A percentile compares a stretch with the other conserved stretches of the same genome.
Evolutionary conservation across 176 grass and related monocot genomes (phyloP).

Genomic region (Phragmites australis): DNA sequence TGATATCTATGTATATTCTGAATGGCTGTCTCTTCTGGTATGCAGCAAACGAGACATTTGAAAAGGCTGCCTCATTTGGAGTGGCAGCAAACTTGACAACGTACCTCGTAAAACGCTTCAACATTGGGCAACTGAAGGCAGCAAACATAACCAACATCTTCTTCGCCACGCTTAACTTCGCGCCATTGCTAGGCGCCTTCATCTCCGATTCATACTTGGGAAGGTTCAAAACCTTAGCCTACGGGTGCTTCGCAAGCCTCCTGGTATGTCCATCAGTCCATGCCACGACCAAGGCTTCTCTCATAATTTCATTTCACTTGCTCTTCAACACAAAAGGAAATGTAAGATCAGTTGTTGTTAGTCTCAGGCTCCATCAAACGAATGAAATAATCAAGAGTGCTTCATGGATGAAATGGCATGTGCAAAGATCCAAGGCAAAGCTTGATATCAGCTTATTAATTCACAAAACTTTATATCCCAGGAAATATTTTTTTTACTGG

Average conservation of each 20-base stretch:
- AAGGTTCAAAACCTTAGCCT: conserved; percentile 49
- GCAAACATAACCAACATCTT: conserved; percentile 49
- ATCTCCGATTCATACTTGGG: conserved; percentile 51
- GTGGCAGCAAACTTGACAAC: conserved; percentile 48
- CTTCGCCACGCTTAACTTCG: conserved; percentile 45
- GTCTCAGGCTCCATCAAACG: not conserved
- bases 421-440: not conserved
- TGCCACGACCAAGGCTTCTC: not conserved
- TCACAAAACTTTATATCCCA: conserved; percentile 3
- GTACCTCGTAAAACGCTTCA: conserved; percentile 49
- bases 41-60: conserved; percentile 48
- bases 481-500: not conserved
- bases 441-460: not conserved
- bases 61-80: conserved; percentile 43
- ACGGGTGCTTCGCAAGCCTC: conserved; percentile 41
- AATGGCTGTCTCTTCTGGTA: not conserved
- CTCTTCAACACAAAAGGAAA: conserved; percentile 3
- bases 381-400: conserved; percentile 18
- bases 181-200: conserved; percentile 48
- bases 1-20: too few species aligned
- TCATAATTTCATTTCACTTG: conserved; percentile 11
- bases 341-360: not conserved
- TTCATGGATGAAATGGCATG: conserved; percentile 1
- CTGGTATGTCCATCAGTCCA: conserved; percentile 36
- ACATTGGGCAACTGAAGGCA: conserved; percentile 40